Conservation (phyloP, 805 yeast genomes). For the Candida chilensis region DNA sequence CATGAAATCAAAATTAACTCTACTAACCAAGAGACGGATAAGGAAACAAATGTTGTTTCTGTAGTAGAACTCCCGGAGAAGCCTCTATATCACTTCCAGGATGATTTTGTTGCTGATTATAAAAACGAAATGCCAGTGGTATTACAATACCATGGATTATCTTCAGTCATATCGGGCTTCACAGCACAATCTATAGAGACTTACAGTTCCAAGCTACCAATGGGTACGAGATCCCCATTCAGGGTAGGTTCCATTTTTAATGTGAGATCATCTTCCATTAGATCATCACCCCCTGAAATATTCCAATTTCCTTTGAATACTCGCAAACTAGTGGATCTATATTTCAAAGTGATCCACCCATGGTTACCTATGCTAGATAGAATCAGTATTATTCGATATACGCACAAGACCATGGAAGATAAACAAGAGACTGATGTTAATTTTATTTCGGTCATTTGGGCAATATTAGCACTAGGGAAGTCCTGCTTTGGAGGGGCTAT, state of each 20-base stretch:
- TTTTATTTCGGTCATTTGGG: slow-evolving; percentile 12
- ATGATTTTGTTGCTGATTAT: no score
- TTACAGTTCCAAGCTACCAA: slow-evolving; percentile 6
- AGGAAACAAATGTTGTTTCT: no score
- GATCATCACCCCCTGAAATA: slow-evolving; percentile 9
- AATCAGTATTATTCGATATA: slow-evolving; percentile 8
- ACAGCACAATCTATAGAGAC: slow-evolving; percentile 8
- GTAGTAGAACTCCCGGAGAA: no score
- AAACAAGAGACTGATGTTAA: slow-evolving; percentile 7
- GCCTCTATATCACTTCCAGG: no score
- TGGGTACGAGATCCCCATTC: slow-evolving; percentile 9
- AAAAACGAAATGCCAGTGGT: no score
- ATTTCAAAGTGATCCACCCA: slow-evolving; percentile 11
- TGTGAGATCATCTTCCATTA: slow-evolving; percentile 7
- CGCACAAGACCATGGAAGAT: slow-evolving; percentile 3
- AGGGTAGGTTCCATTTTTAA: slow-evolving; percentile 15
- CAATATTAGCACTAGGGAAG: slow-evolving; percentile 10
- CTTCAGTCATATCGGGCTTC: slow-evolving; percentile 12
- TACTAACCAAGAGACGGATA: background rate
- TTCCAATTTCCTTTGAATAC: slow-evolving; percentile 9
- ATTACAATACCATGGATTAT: slow-evolving; percentile 11
- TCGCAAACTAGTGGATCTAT: slow-evolving; percentile 7
- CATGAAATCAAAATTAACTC: slow-evolving; percentile 1
- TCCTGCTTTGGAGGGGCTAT: slow-evolving; percentile 1
- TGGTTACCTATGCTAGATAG: slow-evolving; percentile 14